phyloP scores from a whole-genome alignment of 148 eudicot species.

The Fagopyrum tataricum region DNA sequence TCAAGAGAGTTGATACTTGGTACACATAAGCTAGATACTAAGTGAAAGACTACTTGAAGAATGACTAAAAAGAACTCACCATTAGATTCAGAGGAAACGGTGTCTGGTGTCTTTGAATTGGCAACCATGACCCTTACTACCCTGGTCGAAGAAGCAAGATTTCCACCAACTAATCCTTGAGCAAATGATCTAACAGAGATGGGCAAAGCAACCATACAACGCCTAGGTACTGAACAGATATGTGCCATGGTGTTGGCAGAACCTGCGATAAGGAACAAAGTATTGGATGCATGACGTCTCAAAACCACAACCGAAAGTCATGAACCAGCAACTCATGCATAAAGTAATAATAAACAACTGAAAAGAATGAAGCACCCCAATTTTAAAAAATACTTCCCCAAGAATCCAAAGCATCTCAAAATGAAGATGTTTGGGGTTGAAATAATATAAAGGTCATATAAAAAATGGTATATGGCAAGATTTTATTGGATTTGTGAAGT shows the following conservation, averaged over 20 bases:
- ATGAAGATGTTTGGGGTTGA: no score
- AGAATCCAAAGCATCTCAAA: no score
- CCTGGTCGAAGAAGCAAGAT: conserved; percentile 32
- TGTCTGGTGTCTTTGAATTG: conserved; percentile 50
- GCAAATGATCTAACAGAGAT: conserved; percentile 23
- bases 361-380: no score
- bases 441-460: no score
- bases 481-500: no score
- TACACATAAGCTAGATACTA: not conserved
- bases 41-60: not conserved
- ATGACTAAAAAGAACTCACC: conserved; percentile 32
- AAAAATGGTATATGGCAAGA: no score
- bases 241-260: conserved; percentile 5
- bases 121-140: conserved; percentile 30
- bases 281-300: not conserved
- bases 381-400: no score
- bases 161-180: conserved; percentile 30
- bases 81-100: conserved; percentile 35
- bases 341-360: no score
- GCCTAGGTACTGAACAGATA: conserved; percentile 19
- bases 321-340: not conserved
- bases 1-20: not conserved
- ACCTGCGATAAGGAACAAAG: not conserved
- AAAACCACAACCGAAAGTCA: not conserved
- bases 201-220: conserved; percentile 27